Base-by-base conservation (phyloP, 2,329 filamentous ascomycete species). In the Aspergillus unguis region DNA sequence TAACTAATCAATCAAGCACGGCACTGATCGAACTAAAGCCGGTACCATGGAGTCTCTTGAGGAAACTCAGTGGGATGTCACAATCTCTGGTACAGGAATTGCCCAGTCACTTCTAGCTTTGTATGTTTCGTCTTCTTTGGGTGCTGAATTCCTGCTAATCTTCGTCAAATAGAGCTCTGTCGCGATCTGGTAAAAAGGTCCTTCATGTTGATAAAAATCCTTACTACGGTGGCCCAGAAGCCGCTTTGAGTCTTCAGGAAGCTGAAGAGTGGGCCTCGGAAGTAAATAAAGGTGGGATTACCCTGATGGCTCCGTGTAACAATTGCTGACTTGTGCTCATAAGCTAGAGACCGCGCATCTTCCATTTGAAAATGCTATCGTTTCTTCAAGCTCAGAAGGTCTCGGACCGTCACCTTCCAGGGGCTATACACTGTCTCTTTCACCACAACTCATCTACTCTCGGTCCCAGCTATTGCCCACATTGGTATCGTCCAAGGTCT, bases 181-280 rank as follows among this genome's bases (percentile, higher is more conserved):
- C 92, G 62, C 87, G 92, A 67, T 95, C 91, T 57, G 86, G 85
- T 68, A 95, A 95, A 79, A 94, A 90, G 65, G 83, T 96, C 60
- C 82, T 97, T 55, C 92, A 97, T 70, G 77, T 96, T 68, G 92
- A 97, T 69, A 81, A 83, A 58, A 92, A 95, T 75, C 80, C 85
- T 57, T 95, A 90, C 72, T 97, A 97, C 74, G 92, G 92, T 64
- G 88, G 88, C 48, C 71, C 85, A 36, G 90, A 96, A 68, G 91
- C 92, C 57, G 90, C 90, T 2, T 82, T 97, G 60, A 94, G 85
- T 71, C 77, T 96, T 33, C 82, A 89, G 56, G 92, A 96, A 69
- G 85, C 84, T 35, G 85, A 92, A 61, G 78, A 80, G 35, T 97
- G 91, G 90, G 84, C 79, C 41, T 74, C 77, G 43, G 74, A 70